phyloP scores from a whole-genome alignment of 2,329 filamentous ascomycete species.

The Alternaria sp. region DNA sequence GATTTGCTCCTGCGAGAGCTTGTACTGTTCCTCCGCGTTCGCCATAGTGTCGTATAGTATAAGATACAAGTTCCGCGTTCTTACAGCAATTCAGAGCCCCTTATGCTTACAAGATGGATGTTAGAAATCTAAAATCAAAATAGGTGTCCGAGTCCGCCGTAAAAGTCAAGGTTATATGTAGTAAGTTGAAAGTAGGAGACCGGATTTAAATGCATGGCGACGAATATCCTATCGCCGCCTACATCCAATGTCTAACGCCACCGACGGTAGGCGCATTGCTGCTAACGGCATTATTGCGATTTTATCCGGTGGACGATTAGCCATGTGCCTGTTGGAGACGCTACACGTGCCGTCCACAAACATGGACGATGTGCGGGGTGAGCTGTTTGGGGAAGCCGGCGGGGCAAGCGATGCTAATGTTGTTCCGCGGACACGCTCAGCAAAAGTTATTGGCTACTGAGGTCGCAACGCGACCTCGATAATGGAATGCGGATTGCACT shows the following conservation, averaged over 20 bases:
- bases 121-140: background rate
- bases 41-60: slow-evolving; percentile 5
- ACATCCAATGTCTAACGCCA: background rate
- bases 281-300: slow-evolving; percentile 23
- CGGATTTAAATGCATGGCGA: background rate
- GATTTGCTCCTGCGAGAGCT: slow-evolving; percentile 58
- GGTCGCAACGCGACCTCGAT: background rate
- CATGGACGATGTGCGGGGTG: slow-evolving; percentile 25
- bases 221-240: background rate
- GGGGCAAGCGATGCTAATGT: slow-evolving; percentile 4
- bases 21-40: slow-evolving; percentile 32
- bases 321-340: slow-evolving; percentile 9
- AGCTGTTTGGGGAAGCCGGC: slow-evolving; percentile 32
- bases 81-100: background rate
- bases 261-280: slow-evolving; percentile 8
- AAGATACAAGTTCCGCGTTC: background rate
- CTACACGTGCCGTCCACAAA: slow-evolving; percentile 22
- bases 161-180: slow-evolving; percentile 9
- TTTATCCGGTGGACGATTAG: slow-evolving; percentile 40
- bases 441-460: background rate
- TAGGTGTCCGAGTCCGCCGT: background rate
- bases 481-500: slow-evolving; percentile 3
- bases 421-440: slow-evolving; percentile 3
- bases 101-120: background rate
- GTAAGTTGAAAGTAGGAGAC: slow-evolving; percentile 1